phyloP scores from a whole-genome alignment of 768 basidiomycete genomes.

The Lentinula raphanica region DNA sequence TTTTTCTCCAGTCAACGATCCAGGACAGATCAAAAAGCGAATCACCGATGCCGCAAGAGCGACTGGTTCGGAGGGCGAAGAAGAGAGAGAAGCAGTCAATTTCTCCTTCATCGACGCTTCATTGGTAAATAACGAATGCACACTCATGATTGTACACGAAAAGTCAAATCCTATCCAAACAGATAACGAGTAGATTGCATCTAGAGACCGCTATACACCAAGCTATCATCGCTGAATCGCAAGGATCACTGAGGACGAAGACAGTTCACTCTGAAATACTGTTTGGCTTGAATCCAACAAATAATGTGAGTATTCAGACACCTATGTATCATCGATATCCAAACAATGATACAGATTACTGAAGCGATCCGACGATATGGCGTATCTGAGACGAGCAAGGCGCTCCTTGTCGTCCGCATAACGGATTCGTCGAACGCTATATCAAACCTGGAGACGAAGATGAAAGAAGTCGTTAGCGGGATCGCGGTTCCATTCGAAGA shows the following conservation, averaged over 20 bases:
- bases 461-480: constrained; percentile 59
- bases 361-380: constrained; percentile 87
- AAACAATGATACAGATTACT: constrained; percentile 53
- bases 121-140: constrained; percentile 47
- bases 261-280: constrained; percentile 89
- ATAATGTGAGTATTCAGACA: constrained; percentile 50
- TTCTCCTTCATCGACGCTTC: constrained; percentile 88
- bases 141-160: background rate
- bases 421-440: constrained; percentile 29
- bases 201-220: constrained; percentile 82
- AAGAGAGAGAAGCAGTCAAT: constrained; percentile 72
- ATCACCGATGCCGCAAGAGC: constrained; percentile 68
- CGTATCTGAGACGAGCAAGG: constrained; percentile 57
- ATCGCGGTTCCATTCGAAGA: constrained; percentile 40
- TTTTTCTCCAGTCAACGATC: constrained; percentile 63
- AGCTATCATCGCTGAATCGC: constrained; percentile 64
- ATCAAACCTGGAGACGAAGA: constrained; percentile 41
- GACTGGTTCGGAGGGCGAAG: constrained; percentile 54
- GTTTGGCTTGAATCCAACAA: constrained; percentile 81
- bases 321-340: background rate
- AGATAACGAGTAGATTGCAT: constrained; percentile 82
- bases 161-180: constrained; percentile 6
- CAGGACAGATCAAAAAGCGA: constrained; percentile 51
- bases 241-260: constrained; percentile 66
- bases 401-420: constrained; percentile 72